Base-by-base conservation (phyloP, 441 rosid species). In the Codiaeum variegatum region DNA sequence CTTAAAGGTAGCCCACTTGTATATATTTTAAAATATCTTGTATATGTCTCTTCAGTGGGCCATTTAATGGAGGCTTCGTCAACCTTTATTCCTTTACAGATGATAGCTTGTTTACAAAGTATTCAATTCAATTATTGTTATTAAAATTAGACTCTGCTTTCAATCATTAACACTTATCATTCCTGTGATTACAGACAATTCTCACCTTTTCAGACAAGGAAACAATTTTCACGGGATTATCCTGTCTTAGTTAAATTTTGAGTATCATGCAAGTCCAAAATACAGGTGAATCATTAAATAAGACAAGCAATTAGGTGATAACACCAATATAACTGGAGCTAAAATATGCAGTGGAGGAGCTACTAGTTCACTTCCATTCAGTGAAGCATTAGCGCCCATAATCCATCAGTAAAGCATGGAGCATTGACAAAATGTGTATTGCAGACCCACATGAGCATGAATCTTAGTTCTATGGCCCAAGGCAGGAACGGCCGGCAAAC, bases 21-120 rank as follows among this genome's bases (percentile, higher is more conserved):
- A 21, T 55, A 9, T 55, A 8, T 55, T 7, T 54, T 0, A 38
- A 55, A 10, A n/a, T 10, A 13, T n/a, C 62, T 16, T n/a, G 23
- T 55, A 3, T 23, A 32, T 38, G 52, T 16, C 42, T 66, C 13
- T 15, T 2, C 29, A 19, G 46, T 67, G 71, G 71, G 71, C 60
- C 44, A 29, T 42, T 32, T 49, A 46, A 28, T 10, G 16, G 23
- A 61, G 42, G 67, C 47, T 61, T 71, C 21, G 74, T 61, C 60
- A 46, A 44, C 67, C 60, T 62, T 49, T 61, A 32, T 47, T 71
- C 67, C 67, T 71, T 71, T 71, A 61, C 74, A 71, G 67, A 46
- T 28, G 60, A 32, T 71, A 9, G 67, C 74, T 71, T 71, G 46
- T 47, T 47, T n/a, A 13, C 58, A 62, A 71, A 71, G 74, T 21